Evolutionary conservation across 2,329 filamentous ascomycete species (phyloP).

Genomic region (Fragosphaeria purpurea): DNA sequence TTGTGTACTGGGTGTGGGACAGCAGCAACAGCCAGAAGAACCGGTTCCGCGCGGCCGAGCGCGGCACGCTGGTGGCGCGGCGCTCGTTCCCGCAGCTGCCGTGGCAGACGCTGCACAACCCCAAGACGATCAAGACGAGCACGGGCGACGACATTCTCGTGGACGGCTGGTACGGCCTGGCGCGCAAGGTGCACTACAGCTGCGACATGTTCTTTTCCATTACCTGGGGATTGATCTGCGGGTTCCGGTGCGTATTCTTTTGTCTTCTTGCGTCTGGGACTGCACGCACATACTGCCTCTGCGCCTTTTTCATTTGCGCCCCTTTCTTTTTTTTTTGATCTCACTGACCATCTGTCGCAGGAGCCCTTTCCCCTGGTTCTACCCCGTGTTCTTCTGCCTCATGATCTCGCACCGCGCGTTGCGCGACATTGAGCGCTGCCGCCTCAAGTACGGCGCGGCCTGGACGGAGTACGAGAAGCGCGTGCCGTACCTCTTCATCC

Average conservation of each 20-base stretch:
- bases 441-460: conserved; percentile 55
- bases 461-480: conserved; percentile 17
- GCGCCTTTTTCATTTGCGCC: no score
- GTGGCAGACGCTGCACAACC: conserved; percentile 66
- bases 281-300: no score
- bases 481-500: conserved; percentile 29
- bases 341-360: conserved; percentile 2
- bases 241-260: conserved; percentile 40
- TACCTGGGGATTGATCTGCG: conserved; percentile 71
- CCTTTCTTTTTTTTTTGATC: not conserved
- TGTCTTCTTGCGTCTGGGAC: no score
- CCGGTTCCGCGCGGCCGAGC: conserved; percentile 62
- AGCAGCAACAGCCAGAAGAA: conserved; percentile 79
- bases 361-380: conserved; percentile 86
- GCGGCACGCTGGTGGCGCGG: conserved; percentile 52
- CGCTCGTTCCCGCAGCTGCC: conserved; percentile 72
- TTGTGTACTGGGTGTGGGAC: conserved; percentile 78
- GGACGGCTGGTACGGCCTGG: conserved; percentile 69
- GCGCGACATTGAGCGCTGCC: conserved; percentile 69
- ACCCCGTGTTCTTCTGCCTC: conserved; percentile 67
- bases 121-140: conserved; percentile 57
- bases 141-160: conserved; percentile 61
- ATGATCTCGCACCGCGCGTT: conserved; percentile 76
- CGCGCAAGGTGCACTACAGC: conserved; percentile 70
- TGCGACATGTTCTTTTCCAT: conserved; percentile 71